Percentiles rank a stretch among this genome's conserved stretches.
These are phyloP conservation scores for Boletellus deceptivus DNA, from an alignment of 1,284 basidiomycete species.

Conservation along the genomic window DNA sequence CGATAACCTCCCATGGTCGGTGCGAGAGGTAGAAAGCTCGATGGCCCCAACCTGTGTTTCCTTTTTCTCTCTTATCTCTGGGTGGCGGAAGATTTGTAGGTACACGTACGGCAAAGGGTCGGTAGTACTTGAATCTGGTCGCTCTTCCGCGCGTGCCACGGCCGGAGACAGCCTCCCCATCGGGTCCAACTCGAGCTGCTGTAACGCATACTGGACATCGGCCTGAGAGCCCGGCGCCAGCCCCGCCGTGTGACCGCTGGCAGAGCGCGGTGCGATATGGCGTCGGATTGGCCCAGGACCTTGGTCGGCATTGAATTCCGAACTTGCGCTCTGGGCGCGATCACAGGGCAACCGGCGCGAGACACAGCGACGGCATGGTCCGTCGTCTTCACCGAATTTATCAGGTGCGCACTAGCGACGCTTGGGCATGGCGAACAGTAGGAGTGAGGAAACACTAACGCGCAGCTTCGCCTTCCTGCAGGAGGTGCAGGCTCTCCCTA, in stretches of 20 bases:
- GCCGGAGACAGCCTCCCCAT: not conserved
- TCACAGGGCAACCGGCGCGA: conserved; percentile 9
- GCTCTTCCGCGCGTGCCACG: conserved; percentile 2
- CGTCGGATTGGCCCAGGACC: conserved; percentile 9
- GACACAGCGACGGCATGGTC: conserved; percentile 24
- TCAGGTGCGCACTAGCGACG: conserved; percentile 17
- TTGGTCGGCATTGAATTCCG: conserved; percentile 8
- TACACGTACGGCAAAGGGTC: conserved; percentile 15
- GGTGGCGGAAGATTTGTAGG: not conserved
- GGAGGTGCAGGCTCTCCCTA: conserved; percentile 14
- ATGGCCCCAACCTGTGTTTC: conserved; percentile 9
- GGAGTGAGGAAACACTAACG: conserved; percentile 12
- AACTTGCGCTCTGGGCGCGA: conserved; percentile 26
- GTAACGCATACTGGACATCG: conserved; percentile 6
- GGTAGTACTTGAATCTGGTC: conserved; percentile 4
- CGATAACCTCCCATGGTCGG: conserved; percentile 5
- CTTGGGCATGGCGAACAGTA: conserved; percentile 6
- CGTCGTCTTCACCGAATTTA: conserved; percentile 17
- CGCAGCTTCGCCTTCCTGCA: conserved; percentile 22
- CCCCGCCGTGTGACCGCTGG: conserved; percentile 8
- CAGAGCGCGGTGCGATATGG: conserved; percentile 1
- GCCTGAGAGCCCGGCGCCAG: not conserved
- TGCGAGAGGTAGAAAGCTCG: not conserved
- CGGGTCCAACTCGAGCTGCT: conserved; percentile 3
- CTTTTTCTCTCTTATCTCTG: not conserved